Evolutionary conservation across 371 early-diverging fungal genomes (phyloP).

Genomic region (Mortierella sp.): DNA sequence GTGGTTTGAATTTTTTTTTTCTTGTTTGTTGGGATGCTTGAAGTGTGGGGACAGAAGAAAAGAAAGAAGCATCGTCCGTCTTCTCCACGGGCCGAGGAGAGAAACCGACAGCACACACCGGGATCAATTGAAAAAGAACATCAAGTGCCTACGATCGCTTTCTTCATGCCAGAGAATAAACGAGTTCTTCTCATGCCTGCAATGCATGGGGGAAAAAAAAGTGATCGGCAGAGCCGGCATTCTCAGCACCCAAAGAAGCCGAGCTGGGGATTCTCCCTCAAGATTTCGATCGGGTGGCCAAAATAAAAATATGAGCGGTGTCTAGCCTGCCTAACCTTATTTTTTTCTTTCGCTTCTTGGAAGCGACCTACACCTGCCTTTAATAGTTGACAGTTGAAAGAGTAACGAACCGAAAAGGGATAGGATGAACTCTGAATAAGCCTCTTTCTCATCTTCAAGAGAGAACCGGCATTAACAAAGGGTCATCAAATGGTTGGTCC

Average conservation of each 20-base stretch:
- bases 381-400: too few relatives aligned
- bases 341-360: neutral
- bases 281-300: neutral
- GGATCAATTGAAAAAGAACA: too few relatives aligned
- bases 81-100: neutral
- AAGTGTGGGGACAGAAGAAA: neutral
- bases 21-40: neutral
- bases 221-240: neutral
- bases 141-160: too few relatives aligned
- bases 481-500: neutral
- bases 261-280: neutral
- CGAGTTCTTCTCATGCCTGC: neutral
- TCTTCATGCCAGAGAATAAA: too few relatives aligned
- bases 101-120: neutral
- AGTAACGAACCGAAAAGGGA: neutral
- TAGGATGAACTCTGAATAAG: neutral
- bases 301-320: neutral
- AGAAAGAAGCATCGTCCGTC: neutral
- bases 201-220: neutral
- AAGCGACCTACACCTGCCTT: neutral
- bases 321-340: neutral
- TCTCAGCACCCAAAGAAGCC: neutral
- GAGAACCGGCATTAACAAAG: too few relatives aligned
- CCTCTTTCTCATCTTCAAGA: too few relatives aligned
- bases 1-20: neutral